These are phyloP conservation scores for Psilocybe azurescens DNA, from an alignment of 768 basidiomycete species.

Conservation along the genomic window DNA sequence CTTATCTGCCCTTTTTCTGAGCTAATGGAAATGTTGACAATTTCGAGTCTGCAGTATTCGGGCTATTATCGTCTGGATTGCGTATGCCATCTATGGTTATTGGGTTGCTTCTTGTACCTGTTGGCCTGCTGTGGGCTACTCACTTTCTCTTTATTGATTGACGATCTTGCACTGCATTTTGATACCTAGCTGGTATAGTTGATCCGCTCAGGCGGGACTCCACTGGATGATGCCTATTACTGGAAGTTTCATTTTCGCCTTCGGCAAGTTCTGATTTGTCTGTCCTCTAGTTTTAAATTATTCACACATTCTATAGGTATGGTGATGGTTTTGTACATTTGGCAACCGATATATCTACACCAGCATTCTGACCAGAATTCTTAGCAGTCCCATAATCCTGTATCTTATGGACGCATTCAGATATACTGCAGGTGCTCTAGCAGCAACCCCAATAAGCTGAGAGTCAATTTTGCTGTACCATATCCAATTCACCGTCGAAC, in stretches of 20 bases:
- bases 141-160: too few species aligned
- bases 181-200: slow-evolving; percentile 71
- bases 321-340: slow-evolving; percentile 61
- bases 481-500: too few species aligned
- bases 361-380: background rate
- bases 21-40: too few species aligned
- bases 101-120: slow-evolving; percentile 70
- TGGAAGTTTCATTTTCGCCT: slow-evolving; percentile 64
- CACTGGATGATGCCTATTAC: slow-evolving; percentile 86
- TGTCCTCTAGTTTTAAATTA: background rate
- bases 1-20: too few species aligned
- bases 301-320: slow-evolving; percentile 28
- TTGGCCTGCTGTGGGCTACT: slow-evolving; percentile 65
- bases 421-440: slow-evolving; percentile 71
- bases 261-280: slow-evolving; percentile 28
- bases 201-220: slow-evolving; percentile 67
- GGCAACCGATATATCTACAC: background rate
- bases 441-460: slow-evolving; percentile 60
- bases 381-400: slow-evolving; percentile 69
- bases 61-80: slow-evolving; percentile 27
- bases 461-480: too few species aligned
- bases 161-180: too few species aligned
- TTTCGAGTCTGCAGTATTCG: too few species aligned
- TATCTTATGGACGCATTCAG: slow-evolving; percentile 76
- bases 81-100: slow-evolving; percentile 74